Evolutionary conservation across 2,329 filamentous ascomycete species (phyloP), one percentile per base, ranked within the genome.

Genomic region (Trichoderma semiorbis): DNA sequence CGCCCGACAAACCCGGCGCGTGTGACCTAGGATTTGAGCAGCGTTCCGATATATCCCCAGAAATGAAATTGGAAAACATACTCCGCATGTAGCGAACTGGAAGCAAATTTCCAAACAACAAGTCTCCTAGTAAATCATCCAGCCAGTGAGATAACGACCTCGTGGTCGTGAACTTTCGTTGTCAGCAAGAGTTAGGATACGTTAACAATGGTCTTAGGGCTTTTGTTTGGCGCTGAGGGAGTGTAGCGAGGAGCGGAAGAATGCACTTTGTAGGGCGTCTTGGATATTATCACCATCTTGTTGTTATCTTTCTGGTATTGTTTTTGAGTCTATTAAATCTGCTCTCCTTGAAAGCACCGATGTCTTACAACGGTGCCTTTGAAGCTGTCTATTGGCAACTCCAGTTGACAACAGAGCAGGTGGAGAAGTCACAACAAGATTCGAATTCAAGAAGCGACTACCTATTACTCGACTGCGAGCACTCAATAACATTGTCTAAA

Each of bases 1-100:
- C 57, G n/a, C 57, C 26, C 57, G 57, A 18, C 10, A 60, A 4
- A 60, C 30, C 57, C 57, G 57, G 57, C 5, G 30, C 28, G 10
- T 36, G 30, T 34, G 57, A 1, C 16, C 30, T 8, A 4, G 34
- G 11, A 30, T 7, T 43, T 39, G 47, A 63, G 34, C 14, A 14
- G 61, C 36, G 16, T 47, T 47, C 61, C 61, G 61, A 63, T 11
- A 63, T 63, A 63, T 30, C 61, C 61, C 61, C 61, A 63, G 61
- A 43, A 43, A n/a, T 26, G 12, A 7, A 43, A 5, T 26, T 14
- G 24, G 32, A 61, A 16, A 18, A 7, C 3, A n/a, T 10, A 2
- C 39, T 43, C 39, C 18, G n/a, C 7, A 24, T 7, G 32, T 11
- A 39, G 32, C n/a, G 30, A 24, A 12, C 7, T 3, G 24, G 24